Conservation (phyloP, 163 green algal species). For the Scenedesmus sp. region DNA sequence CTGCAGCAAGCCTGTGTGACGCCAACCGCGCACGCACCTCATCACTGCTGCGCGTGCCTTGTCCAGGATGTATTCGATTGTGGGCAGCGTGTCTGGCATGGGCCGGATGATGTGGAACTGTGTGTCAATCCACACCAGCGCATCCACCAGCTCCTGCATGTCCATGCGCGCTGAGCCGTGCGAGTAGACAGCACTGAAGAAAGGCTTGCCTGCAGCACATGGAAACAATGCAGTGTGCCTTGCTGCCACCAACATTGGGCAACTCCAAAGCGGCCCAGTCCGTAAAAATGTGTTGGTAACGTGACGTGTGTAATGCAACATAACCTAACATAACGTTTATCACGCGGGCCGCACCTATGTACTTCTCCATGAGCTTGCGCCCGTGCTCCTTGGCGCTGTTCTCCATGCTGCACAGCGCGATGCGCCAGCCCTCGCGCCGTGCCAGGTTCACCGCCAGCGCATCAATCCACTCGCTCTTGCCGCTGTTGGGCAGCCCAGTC, state of each 20-base stretch:
- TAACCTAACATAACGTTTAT: too few species aligned
- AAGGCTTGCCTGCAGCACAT: constrained; percentile 49
- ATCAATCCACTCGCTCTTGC: constrained; percentile 97
- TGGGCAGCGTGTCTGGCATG: constrained; percentile 44
- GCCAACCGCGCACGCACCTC: constrained; percentile 7
- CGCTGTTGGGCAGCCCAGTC: constrained; percentile 92
- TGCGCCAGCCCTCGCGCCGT: constrained; percentile 81
- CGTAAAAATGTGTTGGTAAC: too few species aligned
- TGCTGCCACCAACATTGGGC: not conserved
- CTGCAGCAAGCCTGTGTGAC: not conserved
- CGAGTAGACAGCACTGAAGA: constrained; percentile 30
- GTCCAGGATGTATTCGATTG: constrained; percentile 62
- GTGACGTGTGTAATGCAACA: too few species aligned
- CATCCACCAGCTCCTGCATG: constrained; percentile 70
- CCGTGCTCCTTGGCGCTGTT: constrained; percentile 72
- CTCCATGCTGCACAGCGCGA: constrained; percentile 95
- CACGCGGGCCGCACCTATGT: not conserved
- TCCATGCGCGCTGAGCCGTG: constrained; percentile 57
- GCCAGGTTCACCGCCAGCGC: constrained; percentile 93
- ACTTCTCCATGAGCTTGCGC: constrained; percentile 61
- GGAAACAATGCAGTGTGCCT: not conserved
- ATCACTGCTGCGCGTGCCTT: constrained; percentile 59
- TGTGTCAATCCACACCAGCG: constrained; percentile 87
- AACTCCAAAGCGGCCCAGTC: not conserved
- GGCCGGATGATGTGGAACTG: constrained; percentile 88